Evolutionary conservation across 805 yeast species (phyloP).

Genomic region (Schwanniomyces vanrijiae): DNA sequence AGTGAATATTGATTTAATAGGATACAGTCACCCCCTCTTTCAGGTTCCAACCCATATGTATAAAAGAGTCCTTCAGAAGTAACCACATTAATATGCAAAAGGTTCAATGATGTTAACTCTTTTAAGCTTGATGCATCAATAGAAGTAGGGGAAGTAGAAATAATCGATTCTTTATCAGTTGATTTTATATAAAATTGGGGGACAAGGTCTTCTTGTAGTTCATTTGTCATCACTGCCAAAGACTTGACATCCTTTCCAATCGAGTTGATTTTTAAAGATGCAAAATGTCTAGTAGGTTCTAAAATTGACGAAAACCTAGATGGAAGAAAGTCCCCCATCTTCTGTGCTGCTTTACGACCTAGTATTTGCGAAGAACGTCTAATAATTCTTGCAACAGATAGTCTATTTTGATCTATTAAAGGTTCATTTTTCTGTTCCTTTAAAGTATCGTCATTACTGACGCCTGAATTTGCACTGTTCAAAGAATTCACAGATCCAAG

Average conservation of each 20-base stretch:
- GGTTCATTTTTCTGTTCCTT: slow-evolving; percentile 50
- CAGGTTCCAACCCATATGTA: slow-evolving; percentile 80
- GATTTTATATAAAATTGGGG: slow-evolving; percentile 26
- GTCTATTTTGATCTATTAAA: slow-evolving; percentile 65
- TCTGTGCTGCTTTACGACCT: slow-evolving; percentile 81
- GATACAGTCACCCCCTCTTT: slow-evolving; percentile 90
- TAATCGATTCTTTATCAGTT: slow-evolving; percentile 7
- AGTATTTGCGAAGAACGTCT: slow-evolving; percentile 75
- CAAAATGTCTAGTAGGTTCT: slow-evolving; percentile 91
- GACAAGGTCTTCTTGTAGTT: slow-evolving; percentile 28
- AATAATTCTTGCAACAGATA: slow-evolving; percentile 72
- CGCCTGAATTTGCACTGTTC: slow-evolving; percentile 33
- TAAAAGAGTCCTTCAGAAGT: slow-evolving; percentile 80
- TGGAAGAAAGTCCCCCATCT: slow-evolving; percentile 86
- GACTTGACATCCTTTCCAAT: slow-evolving; percentile 41
- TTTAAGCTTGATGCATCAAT: slow-evolving; percentile 10
- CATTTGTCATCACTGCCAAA: slow-evolving; percentile 45
- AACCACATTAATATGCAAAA: slow-evolving; percentile 62
- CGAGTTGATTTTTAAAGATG: slow-evolving; percentile 68
- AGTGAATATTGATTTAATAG: slow-evolving; percentile 70
- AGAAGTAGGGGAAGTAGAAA: slow-evolving; percentile 1
- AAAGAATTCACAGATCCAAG: slow-evolving; percentile 37
- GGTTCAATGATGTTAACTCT: slow-evolving; percentile 26
- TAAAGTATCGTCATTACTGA: slow-evolving; percentile 12
- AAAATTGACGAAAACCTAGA: slow-evolving; percentile 75